Conservation (phyloP, 495 filamentous ascomycete genomes). For the Aspergillus funiculosus region DNA sequence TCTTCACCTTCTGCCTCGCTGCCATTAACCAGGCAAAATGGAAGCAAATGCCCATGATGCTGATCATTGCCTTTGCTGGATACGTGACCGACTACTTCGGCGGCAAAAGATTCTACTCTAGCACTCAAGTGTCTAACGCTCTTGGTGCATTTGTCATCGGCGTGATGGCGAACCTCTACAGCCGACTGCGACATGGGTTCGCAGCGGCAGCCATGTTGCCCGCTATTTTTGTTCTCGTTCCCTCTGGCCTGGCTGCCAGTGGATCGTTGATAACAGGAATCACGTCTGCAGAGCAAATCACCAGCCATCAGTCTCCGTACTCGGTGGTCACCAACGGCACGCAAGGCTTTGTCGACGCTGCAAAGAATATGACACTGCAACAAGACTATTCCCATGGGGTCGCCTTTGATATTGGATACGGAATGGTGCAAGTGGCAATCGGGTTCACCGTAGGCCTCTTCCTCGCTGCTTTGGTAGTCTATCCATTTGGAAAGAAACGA, state of each 20-base stretch:
- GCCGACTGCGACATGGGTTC: constrained; percentile 73
- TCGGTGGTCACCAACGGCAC: constrained; percentile 46
- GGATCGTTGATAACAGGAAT: constrained; percentile 82
- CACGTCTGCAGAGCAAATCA: constrained; percentile 74
- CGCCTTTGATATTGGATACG: constrained; percentile 78
- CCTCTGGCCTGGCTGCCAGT: constrained; percentile 77
- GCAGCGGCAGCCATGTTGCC: constrained; percentile 86
- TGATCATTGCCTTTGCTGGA: constrained; percentile 75
- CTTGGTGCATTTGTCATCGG: constrained; percentile 84
- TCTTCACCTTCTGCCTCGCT: constrained; percentile 77
- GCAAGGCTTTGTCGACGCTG: constrained; percentile 43
- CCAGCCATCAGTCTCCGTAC: constrained; percentile 43
- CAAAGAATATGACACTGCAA: constrained; percentile 29
- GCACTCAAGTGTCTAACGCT: constrained; percentile 73
- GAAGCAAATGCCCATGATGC: constrained; percentile 83
- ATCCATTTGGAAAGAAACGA: constrained; percentile 85
- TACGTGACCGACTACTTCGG: constrained; percentile 84
- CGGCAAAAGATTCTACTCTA: constrained; percentile 61
- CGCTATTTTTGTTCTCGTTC: constrained; percentile 92
- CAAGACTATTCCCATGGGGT: constrained; percentile 40
- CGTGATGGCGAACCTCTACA: constrained; percentile 81
- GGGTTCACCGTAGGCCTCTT: constrained; percentile 91
- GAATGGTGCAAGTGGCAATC: constrained; percentile 87
- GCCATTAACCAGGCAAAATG: constrained; percentile 85
- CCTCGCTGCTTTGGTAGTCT: constrained; percentile 77